Base-by-base conservation (phyloP, 2,329 filamentous ascomycete genomes). In the Apiospora pterosperma region DNA sequence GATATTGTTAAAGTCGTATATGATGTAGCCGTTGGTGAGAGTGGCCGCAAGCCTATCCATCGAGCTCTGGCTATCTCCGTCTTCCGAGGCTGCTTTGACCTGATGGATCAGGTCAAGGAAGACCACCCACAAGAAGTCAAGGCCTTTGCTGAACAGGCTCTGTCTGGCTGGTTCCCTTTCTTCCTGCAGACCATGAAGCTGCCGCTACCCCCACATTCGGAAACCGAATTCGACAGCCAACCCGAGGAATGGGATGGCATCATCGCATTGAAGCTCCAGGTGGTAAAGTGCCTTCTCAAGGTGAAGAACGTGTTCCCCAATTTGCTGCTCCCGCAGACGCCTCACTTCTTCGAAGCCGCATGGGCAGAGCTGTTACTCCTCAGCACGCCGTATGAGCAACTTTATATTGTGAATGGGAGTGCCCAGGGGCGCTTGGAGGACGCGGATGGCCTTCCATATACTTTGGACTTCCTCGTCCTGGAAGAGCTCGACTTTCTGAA, bases 401-500 rank as follows among this genome's bases (percentile, higher is more conserved):
- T 97, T 73, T 99, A 96, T 77, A 92, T 98, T 70, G 85, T 91
- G 63, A 89, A 92, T 68, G 92, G 95, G 10, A 38, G 28, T 70
- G 88, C 91, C 58, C 94, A 98, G 78, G 92, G 93, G 63, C 89
- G 95, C 41, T 80, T 98, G 38, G 94, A 97, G 76, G 94, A 97
- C 76, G 88, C 91, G 4, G 95, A 99, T 75, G 90, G 90, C 48
- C 84, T 99, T n/a, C 93, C 95, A 0, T 97, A 97, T 77, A 97
- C 94, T 1, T 83, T 99, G 28, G 96, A 99, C 77, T 96, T 97
- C 73, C 85, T 99, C 62, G 89, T 98, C 4, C 82, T 98, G 8
- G 96, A 99, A 76, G 94, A 98, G 76, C 84, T 99, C 28, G 96
- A 99, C 77, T 94, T 98, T 73, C 87, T 99, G 75, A 96, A 97